Conservation (phyloP, 208 protist genomes). For the Leishmania amazonensis region DNA sequence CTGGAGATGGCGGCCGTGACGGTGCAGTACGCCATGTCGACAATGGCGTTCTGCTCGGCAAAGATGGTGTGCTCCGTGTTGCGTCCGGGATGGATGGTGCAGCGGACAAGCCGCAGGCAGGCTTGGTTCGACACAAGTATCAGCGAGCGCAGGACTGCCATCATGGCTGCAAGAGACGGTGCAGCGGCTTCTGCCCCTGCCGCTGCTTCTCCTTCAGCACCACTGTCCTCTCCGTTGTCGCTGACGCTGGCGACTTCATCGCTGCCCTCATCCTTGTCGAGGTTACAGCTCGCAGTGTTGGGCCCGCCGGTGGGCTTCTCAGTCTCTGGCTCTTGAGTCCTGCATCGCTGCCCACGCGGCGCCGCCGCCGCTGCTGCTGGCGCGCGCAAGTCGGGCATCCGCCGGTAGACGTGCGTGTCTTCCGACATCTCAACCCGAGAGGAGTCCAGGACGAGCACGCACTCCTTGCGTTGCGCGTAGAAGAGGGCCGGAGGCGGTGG, state of each 20-base stretch:
- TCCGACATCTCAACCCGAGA: constrained; percentile 52
- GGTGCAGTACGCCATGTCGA: constrained; percentile 55
- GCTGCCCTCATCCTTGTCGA: background rate
- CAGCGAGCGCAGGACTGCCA: constrained; percentile 44
- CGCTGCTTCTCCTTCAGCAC: background rate
- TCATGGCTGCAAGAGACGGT: constrained; percentile 10
- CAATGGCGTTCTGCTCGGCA: constrained; percentile 67
- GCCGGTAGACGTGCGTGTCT: constrained; percentile 36
- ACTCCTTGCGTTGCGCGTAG: constrained; percentile 40
- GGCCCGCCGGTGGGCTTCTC: background rate
- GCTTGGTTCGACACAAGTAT: constrained; percentile 73
- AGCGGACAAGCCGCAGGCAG: constrained; percentile 39
- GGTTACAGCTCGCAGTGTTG: background rate
- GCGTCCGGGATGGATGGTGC: constrained; percentile 34
- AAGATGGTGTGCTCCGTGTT: constrained; percentile 64
- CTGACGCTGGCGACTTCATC: background rate
- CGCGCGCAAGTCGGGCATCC: constrained; percentile 11
- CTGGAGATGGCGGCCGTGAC: constrained; percentile 54
- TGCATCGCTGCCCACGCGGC: background rate
- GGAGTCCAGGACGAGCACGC: constrained; percentile 64
- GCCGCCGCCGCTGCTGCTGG: background rate
- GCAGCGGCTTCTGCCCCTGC: background rate
- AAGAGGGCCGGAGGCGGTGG: constrained; percentile 15
- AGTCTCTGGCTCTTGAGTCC: background rate
- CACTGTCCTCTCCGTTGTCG: background rate